Evolutionary conservation across 768 basidiomycete genomes (phyloP).

Genomic region (Hygrocybe coccinea): DNA sequence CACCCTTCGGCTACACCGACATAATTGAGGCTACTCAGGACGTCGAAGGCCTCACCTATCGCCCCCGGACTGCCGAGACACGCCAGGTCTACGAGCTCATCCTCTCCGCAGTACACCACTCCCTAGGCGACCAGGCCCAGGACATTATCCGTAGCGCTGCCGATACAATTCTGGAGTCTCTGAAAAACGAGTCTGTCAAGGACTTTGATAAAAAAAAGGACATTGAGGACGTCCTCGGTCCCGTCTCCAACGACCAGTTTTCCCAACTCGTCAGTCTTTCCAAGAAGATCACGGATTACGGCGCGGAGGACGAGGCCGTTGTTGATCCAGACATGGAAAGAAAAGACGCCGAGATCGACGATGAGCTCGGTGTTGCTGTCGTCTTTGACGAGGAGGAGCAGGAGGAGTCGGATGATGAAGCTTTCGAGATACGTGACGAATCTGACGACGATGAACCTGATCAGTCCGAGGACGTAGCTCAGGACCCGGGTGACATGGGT

Average conservation of each 20-base stretch:
- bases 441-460: conserved; percentile 73
- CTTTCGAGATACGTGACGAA: conserved; percentile 80
- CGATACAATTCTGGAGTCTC: conserved; percentile 81
- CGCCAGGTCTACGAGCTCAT: conserved; percentile 92
- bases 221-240: conserved; percentile 69
- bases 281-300: conserved; percentile 96
- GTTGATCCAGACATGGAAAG: conserved; percentile 76
- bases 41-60: conserved; percentile 87
- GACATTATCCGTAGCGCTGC: conserved; percentile 94
- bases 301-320: conserved; percentile 76
- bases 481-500: conserved; percentile 41
- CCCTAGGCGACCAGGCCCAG: conserved; percentile 91
- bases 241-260: conserved; percentile 68
- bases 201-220: conserved; percentile 98
- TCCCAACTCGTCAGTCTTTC: conserved; percentile 76
- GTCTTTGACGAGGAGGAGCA: conserved; percentile 97
- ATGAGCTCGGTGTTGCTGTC: conserved; percentile 95
- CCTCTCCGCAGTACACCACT: conserved; percentile 71
- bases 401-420: conserved; percentile 88
- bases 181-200: conserved; percentile 85
- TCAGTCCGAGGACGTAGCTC: conserved; percentile 43
- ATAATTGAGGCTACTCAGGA: conserved; percentile 93
- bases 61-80: conserved; percentile 91
- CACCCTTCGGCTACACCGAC: conserved; percentile 78
- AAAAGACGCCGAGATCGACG: conserved; percentile 87